Conservation (phyloP, 441 rosid genomes). For the Capsella rubella region DNA sequence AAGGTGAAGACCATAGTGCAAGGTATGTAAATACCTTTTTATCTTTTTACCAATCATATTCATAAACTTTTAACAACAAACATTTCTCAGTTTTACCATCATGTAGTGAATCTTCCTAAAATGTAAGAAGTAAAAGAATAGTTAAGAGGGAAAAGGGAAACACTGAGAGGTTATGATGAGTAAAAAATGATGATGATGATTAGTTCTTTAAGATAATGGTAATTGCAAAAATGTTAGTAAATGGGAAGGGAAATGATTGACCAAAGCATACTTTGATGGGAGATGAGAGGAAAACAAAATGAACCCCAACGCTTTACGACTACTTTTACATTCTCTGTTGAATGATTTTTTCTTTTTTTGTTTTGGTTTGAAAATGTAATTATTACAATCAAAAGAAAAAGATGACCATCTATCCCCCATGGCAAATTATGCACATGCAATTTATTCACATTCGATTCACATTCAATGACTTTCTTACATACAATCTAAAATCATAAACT, state of each 20-base stretch:
- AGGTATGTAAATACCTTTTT: too few species aligned
- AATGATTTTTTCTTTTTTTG: slow-evolving; percentile 21
- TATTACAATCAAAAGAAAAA: slow-evolving; percentile 41
- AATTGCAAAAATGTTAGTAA: slow-evolving; percentile 28
- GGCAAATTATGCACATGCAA: slow-evolving; percentile 37
- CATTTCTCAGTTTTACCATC: too few species aligned
- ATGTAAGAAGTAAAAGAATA: background rate
- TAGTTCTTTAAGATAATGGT: slow-evolving; percentile 21
- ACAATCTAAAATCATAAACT: background rate
- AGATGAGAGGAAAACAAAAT: slow-evolving; percentile 28
- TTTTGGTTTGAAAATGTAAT: slow-evolving; percentile 7
- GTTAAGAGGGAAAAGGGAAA: slow-evolving; percentile 14
- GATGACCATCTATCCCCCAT: slow-evolving; percentile 9
- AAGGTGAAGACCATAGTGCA: too few species aligned
- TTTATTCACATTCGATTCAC: slow-evolving; percentile 30
- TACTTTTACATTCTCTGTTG: slow-evolving; percentile 44
- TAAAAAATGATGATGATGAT: slow-evolving; percentile 17
- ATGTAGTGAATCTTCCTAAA: too few species aligned
- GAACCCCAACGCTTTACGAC: slow-evolving; percentile 48
- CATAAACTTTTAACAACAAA: too few species aligned
- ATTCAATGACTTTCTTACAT: slow-evolving; percentile 20
- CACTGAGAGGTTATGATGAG: slow-evolving; percentile 34
- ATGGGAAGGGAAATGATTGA: slow-evolving; percentile 45
- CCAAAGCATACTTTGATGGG: slow-evolving; percentile 38
- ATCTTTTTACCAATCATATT: too few species aligned